Conservation (phyloP, 2,329 filamentous ascomycete species). For the Xylariaceae sp. region DNA sequence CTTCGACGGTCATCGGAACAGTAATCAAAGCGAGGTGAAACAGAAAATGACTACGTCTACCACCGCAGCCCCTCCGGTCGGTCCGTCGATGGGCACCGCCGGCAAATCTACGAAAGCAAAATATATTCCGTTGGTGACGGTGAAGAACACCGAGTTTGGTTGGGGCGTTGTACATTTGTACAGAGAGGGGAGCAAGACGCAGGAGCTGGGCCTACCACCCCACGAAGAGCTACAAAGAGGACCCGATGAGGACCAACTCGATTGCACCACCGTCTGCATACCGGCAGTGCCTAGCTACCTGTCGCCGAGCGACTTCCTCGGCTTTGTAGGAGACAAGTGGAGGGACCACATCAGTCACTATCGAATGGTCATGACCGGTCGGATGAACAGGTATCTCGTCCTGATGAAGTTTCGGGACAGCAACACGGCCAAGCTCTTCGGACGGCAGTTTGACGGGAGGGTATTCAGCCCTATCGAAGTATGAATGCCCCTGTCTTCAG, state of each 20-base stretch:
- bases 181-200: conserved; percentile 72
- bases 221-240: conserved; percentile 27
- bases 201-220: conserved; percentile 40
- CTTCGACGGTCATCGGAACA: conserved; percentile 41
- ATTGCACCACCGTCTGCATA: conserved; percentile 86
- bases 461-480: conserved; percentile 90
- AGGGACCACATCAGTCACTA: conserved; percentile 86
- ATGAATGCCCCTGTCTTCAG: conserved; percentile 24
- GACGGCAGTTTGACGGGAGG: conserved; percentile 83
- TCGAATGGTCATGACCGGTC: conserved; percentile 83
- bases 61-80: conserved; percentile 47
- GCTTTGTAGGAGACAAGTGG: conserved; percentile 85
- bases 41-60: conserved; percentile 32
- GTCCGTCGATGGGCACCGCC: conserved; percentile 50
- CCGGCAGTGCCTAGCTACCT: conserved; percentile 93
- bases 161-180: conserved; percentile 96
- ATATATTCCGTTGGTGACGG: conserved; percentile 63
- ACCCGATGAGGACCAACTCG: conserved; percentile 32
- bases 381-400: conserved; percentile 88
- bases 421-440: conserved; percentile 71
- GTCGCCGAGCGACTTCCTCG: conserved; percentile 82
- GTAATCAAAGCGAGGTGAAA: conserved; percentile 24
- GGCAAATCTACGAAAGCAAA: conserved; percentile 78
- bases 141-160: conserved; percentile 67
- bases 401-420: conserved; percentile 86